Evolutionary conservation across 306 rosid genomes (phyloP).

Genomic region (barrel medic (Medicago truncatula)): DNA sequence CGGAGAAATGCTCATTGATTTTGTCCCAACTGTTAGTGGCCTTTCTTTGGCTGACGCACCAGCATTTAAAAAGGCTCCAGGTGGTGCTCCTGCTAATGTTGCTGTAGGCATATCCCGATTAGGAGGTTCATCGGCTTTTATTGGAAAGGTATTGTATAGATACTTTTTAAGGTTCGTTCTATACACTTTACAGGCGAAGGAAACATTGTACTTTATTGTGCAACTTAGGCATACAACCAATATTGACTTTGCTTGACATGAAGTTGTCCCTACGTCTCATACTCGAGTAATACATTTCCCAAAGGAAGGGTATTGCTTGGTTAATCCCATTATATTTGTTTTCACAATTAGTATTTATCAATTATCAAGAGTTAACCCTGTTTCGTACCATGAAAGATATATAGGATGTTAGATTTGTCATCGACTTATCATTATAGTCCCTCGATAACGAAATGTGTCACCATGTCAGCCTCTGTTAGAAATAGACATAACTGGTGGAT

Average conservation of each 20-base stretch:
- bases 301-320: background rate
- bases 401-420: no score
- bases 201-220: background rate
- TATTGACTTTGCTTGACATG: conserved; percentile 20
- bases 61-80: conserved; percentile 94
- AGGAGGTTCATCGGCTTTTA: conserved; percentile 94
- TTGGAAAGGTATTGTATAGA: conserved; percentile 75
- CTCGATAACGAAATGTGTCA: no score
- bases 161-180: conserved; percentile 31
- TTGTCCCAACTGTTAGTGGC: conserved; percentile 84
- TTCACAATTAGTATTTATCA: background rate
- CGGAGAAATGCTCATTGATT: conserved; percentile 97
- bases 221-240: conserved; percentile 25
- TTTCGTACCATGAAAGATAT: background rate
- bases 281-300: background rate
- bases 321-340: conserved; percentile 1
- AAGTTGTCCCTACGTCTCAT: background rate
- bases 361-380: background rate
- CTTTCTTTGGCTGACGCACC: conserved; percentile 90
- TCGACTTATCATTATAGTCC: no score
- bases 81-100: conserved; percentile 99
- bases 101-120: conserved; percentile 94
- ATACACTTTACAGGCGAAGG: conserved; percentile 6
- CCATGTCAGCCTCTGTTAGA: background rate
- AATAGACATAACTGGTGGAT: background rate